Base-by-base conservation (phyloP, 352 stramenopile genomes). In the Phytopythium helicoides region DNA sequence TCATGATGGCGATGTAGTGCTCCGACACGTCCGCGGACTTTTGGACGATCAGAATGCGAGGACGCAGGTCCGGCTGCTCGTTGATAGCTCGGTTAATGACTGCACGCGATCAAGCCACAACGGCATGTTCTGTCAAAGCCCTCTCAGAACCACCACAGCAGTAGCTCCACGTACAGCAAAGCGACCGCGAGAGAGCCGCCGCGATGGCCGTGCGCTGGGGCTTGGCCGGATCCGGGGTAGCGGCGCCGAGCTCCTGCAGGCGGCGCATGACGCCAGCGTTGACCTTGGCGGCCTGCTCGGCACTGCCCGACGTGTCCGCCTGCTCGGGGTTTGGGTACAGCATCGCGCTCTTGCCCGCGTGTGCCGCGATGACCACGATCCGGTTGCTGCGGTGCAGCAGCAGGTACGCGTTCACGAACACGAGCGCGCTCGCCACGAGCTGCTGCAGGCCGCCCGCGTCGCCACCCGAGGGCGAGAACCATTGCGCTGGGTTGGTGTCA, bases 1-100 rank as follows among this genome's bases (percentile, higher is more conserved):
- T 95, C 86, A 95, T 95, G 64, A 94, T 89, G 12, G 84, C 81
- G 46, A 95, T 95, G 66, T 95, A 95, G 60, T 94, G 84, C 62
- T 82, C 74, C 37, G 86, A 87, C 49, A 93, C 81, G 48, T 95
- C 86, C 3, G 81, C 72, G 14, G 82, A 87, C 51, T 88, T 89
- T 48, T 95, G 84, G 41, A 95, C 60, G 34, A 94, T 73, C 48
- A 95, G 67, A 47, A 95, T 92, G n/a, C 84, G 76, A 22, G 86
- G 81, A 19, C 72, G 78, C 22, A 92, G 48, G 46, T 94, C 81
- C 15, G 70, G 58, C 45, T 94, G 69, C 44, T 94, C 84, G 26
- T 74, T 84, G 36, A 92, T 91, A 3, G 82, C 82, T 47, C 84
- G 76, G 58, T 95, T 94, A 52, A 94, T 94, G 46, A 92, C 84